Conservation (phyloP, 305 asterid species). For the Ajuga reptans region DNA sequence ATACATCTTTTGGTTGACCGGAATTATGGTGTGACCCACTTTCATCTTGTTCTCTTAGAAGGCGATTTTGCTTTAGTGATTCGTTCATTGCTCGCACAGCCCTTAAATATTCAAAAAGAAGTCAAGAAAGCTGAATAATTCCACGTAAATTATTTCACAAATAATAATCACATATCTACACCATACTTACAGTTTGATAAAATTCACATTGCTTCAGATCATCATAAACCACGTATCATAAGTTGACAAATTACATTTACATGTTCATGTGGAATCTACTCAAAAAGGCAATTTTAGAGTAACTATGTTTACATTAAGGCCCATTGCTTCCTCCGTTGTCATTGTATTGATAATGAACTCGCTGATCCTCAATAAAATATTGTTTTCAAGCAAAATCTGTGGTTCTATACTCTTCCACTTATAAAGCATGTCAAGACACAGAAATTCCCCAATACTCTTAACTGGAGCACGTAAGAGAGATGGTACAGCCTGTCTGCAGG, state of each 20-base stretch:
- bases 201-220: background rate
- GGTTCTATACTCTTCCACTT: background rate
- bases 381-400: background rate
- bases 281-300: background rate
- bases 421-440: background rate
- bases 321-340: background rate
- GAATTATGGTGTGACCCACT: constrained; percentile 45
- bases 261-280: background rate
- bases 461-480: background rate
- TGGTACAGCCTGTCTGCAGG: background rate
- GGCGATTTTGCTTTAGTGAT: constrained; percentile 85
- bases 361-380: background rate
- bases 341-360: background rate
- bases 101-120: constrained; percentile 31
- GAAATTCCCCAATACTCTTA: background rate
- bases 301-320: background rate
- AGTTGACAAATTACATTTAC: constrained; percentile 2
- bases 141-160: background rate
- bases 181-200: background rate
- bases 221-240: background rate
- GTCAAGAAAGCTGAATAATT: constrained; percentile 2
- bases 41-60: constrained; percentile 56
- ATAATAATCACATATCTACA: background rate
- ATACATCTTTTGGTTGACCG: constrained; percentile 55
- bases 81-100: constrained; percentile 98